Base-by-base conservation (phyloP, 306 rosid species). In the Dalbergia cultrata region DNA sequence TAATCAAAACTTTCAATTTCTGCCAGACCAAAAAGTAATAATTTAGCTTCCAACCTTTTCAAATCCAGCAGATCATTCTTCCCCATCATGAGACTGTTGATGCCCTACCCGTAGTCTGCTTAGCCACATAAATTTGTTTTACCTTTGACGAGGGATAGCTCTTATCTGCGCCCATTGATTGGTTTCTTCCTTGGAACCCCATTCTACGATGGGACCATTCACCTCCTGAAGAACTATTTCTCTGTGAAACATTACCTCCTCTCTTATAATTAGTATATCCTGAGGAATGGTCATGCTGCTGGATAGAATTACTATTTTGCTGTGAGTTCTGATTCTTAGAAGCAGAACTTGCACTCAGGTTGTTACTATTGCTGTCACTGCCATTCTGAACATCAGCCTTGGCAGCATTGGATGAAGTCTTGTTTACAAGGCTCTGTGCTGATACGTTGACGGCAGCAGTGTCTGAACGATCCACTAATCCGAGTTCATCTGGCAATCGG, bases 51-150 rank as follows among this genome's bases (percentile, higher is more conserved):
- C 71, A 74, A 79, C 75, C 66, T 70, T 66, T 81, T 45, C 76
- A 74, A 77, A 76, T 71, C 80, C 57, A 60, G 84, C 80, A 70
- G 59, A 52, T 56, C 47, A 39, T 81, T 35, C 66, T 16, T 65
- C 79, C 47, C 56, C 72, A 47, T 92, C 90, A 90, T 35, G 91
- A 80, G n/a, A 43, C 58, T 39, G 89, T 53, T 64, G 93, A 83
- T 61, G 89, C 79, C 65, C 92, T 92, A 58, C 84, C 82, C 19
- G 86, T 80, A 37, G 41, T 37, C 90, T 91, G 99, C 75, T 93
- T 95, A 56, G 97, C 97, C 82, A 93, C 99, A 67, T 95, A 95
- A 49, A 95, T 87, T 82, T 95, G 99, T 84, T 95, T 95, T 82
- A 87, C 84, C 83, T 95, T 95, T 2, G 93, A 74, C 4, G 97